Evolutionary conservation across 2,329 filamentous ascomycete genomes (phyloP).

Genomic region (Trichoderma atrobrunneum): DNA sequence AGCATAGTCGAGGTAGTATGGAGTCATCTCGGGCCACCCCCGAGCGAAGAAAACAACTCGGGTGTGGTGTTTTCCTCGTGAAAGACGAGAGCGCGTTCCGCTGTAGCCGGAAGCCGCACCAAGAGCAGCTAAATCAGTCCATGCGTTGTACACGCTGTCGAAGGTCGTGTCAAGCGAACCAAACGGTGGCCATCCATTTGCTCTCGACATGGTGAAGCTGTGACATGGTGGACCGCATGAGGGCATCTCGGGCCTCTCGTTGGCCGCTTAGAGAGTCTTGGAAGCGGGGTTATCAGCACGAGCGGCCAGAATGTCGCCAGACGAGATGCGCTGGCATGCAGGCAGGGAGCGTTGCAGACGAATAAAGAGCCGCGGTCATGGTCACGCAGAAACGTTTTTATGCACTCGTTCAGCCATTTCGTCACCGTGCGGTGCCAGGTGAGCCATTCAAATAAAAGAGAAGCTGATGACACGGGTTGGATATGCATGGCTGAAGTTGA

Average conservation of each 20-base stretch:
- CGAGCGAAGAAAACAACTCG: conserved; percentile 14
- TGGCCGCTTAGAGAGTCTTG: conserved; percentile 5
- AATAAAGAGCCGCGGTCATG: conserved; percentile 9
- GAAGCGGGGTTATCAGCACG: conserved; percentile 17
- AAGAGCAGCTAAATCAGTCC: conserved; percentile 9
- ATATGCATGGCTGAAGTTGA: neutral
- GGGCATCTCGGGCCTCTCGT: conserved; percentile 14
- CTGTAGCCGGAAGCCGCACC: conserved; percentile 6
- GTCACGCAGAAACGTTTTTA: conserved; percentile 17
- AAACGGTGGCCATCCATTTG: conserved; percentile 8
- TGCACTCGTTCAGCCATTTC: conserved; percentile 14
- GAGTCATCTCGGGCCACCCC: neutral
- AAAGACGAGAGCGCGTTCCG: neutral
- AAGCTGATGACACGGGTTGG: neutral
- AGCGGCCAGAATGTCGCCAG: conserved; percentile 16
- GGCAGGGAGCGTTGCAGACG: conserved; percentile 17
- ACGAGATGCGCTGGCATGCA: conserved; percentile 20
- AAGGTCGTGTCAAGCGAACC: conserved; percentile 14
- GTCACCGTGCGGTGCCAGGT: conserved; percentile 11
- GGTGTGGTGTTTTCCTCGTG: conserved; percentile 4
- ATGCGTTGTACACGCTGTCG: conserved; percentile 17
- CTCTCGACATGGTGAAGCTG: conserved; percentile 12
- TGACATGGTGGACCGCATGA: conserved; percentile 14
- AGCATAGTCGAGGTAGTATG: neutral
- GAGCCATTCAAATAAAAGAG: conserved; percentile 11